Evolutionary conservation across 768 basidiomycete genomes (phyloP).

Genomic region (Psilocybe azurescens): DNA sequence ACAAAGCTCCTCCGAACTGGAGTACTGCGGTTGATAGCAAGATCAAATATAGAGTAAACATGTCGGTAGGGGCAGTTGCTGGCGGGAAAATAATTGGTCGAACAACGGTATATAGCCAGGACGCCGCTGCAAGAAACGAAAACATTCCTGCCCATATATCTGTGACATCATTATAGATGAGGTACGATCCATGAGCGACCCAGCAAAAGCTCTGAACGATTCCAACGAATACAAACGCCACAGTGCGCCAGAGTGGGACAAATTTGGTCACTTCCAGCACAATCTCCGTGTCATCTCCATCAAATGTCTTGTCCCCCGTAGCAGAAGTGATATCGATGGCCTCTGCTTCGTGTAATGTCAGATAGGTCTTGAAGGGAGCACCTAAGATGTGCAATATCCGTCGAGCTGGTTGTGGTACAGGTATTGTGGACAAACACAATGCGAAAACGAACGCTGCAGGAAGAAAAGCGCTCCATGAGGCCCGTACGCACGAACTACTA

Average conservation of each 20-base stretch:
- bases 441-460: constrained; percentile 53
- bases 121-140: constrained; percentile 51
- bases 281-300: constrained; percentile 25
- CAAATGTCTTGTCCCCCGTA: constrained; percentile 24
- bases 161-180: constrained; percentile 40
- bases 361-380: constrained; percentile 43
- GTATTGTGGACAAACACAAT: constrained; percentile 43
- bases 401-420: constrained; percentile 29
- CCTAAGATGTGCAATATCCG: constrained; percentile 31
- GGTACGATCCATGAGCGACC: constrained; percentile 64
- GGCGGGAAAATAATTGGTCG: constrained; percentile 59
- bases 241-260: constrained; percentile 63
- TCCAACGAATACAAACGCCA: constrained; percentile 60
- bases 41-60: constrained; percentile 61
- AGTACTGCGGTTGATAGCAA: constrained; percentile 53
- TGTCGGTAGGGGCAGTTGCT: constrained; percentile 65
- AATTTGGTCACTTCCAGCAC: constrained; percentile 24
- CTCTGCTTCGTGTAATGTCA: constrained; percentile 63
- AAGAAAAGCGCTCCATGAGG: constrained; percentile 53
- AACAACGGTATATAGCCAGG: constrained; percentile 72
- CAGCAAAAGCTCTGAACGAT: constrained; percentile 62
- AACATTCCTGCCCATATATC: constrained; percentile 40
- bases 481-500: constrained; percentile 49
- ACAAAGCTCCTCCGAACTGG: constrained; percentile 58
- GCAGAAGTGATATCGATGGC: constrained; percentile 39